Evolutionary conservation across 2,329 filamentous ascomycete species (phyloP), one percentile per base, ranked within the genome.

Genomic region (Ophiosphaerella herpotricha): DNA sequence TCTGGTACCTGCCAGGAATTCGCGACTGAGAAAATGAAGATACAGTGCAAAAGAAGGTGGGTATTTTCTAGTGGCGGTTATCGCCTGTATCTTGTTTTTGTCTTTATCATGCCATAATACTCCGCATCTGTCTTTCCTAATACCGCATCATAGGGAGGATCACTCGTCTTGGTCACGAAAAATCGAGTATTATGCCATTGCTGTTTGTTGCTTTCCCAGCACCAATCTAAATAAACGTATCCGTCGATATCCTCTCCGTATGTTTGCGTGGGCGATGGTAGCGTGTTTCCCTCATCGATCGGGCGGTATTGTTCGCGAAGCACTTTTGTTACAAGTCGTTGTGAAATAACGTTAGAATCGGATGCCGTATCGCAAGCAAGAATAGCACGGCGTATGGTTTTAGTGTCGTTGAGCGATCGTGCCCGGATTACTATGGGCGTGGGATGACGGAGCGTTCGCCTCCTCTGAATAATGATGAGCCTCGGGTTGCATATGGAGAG

Each of bases 151-250:
- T 18, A 16, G 11, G 13, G n/a, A 4, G n/a, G 39, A 18, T 37
- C 35, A 5, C 5, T 11, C 13, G 24, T 35, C 23, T 39, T 39
- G 7, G 46, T 49, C 13, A 49, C 46, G 16, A 35, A 32, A 24
- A 49, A 49, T 16, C 46, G 39, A 23, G 40, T 38, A 6, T 9
- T 49, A 21, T 37, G 35, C 35, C 35, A 37, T 9, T 37, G 3
- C 7, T 37, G 13, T 9, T 9, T 37, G 16, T 37, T 37, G 35
- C n/a, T 37, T 11, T 37, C 35, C 35, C 14, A 14, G n/a, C 35
- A 9, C 46, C 46, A 49, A 3, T 21, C 35, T 16, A 49, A 12
- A 13, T 49, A 39, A 23, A 44, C 40, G 32, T 43, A 49, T 33
- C 39, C 35, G 5, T 37, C 21, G 14, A 49, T 21, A 8, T 29